Evolutionary conservation across 1,139 yeast genomes (phyloP).

Genomic region (Geotrichum fermentans): DNA sequence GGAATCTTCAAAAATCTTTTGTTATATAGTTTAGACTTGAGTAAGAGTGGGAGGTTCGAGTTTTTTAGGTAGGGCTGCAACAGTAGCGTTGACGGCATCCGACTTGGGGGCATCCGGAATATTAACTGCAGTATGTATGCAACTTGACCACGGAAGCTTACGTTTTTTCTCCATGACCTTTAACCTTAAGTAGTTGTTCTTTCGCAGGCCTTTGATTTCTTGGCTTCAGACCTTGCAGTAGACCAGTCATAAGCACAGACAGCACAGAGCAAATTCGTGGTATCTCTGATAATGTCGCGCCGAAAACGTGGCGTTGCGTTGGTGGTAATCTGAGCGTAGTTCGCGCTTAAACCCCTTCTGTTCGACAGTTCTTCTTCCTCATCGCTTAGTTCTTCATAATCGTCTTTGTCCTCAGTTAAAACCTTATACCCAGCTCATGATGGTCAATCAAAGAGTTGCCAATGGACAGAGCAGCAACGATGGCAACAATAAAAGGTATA

Average conservation of each 20-base stretch:
- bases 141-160: conserved; percentile 75
- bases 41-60: conserved; percentile 61
- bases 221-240: too few relatives aligned
- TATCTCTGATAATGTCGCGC: conserved; percentile 70
- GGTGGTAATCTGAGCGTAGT: conserved; percentile 48
- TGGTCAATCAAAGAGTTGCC: conserved; percentile 86
- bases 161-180: conserved; percentile 72
- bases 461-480: conserved; percentile 88
- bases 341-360: conserved; percentile 44
- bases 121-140: too few relatives aligned
- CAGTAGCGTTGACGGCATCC: conserved; percentile 45
- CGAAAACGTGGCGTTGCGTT: conserved; percentile 57
- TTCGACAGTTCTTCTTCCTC: conserved; percentile 33
- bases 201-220: too few relatives aligned
- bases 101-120: conserved; percentile 59
- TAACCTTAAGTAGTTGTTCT: conserved; percentile 54
- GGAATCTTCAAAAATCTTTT: conserved; percentile 89
- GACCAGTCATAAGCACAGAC: conserved; percentile 85
- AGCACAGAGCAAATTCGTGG: conserved; percentile 68
- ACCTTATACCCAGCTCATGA: conserved; percentile 58
- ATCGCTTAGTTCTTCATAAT: conserved; percentile 25
- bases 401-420: conserved; percentile 28
- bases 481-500: conserved; percentile 77
- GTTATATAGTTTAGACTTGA: conserved; percentile 78
- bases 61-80: conserved; percentile 47